Conservation (phyloP, 2,329 filamentous ascomycete species). For the Colletotrichum sp. region DNA sequence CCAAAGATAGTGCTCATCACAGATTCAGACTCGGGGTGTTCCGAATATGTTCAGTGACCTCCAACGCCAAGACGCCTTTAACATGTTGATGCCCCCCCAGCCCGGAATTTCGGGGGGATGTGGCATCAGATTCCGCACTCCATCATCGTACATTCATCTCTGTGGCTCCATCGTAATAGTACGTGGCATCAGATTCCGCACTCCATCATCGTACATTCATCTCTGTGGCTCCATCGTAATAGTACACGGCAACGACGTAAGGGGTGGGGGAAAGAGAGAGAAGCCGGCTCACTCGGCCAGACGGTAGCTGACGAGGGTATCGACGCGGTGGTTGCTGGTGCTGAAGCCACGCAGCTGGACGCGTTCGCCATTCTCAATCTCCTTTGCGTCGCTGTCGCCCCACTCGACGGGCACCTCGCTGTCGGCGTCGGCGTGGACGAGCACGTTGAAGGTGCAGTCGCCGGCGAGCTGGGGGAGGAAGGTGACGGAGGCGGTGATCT, state of each 20-base stretch:
- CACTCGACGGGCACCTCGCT: conserved; percentile 97
- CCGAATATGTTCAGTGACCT: neutral
- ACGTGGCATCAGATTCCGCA: neutral
- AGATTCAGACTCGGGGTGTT: neutral
- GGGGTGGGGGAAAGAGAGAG: neutral
- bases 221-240: neutral
- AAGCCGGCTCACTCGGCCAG: conserved; percentile 34
- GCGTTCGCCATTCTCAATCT: conserved; percentile 92
- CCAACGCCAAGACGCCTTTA: neutral
- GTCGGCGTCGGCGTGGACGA: conserved; percentile 97
- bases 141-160: neutral
- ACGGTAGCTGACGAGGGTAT: conserved; percentile 94
- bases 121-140: neutral
- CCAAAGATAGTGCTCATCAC: neutral
- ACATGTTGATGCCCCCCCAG: neutral
- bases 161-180: neutral
- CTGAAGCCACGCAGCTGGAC: conserved; percentile 96
- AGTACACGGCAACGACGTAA: neutral
- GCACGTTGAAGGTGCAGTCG: conserved; percentile 97
- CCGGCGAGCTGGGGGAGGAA: conserved; percentile 93
- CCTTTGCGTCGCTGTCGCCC: conserved; percentile 98
- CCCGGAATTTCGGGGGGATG: neutral
- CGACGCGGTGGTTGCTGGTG: conserved; percentile 91
- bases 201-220: neutral
- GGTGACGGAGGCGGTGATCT: conserved; percentile 97